Conservation (phyloP, 441 rosid genomes). For the Erysimum pusillum region DNA sequence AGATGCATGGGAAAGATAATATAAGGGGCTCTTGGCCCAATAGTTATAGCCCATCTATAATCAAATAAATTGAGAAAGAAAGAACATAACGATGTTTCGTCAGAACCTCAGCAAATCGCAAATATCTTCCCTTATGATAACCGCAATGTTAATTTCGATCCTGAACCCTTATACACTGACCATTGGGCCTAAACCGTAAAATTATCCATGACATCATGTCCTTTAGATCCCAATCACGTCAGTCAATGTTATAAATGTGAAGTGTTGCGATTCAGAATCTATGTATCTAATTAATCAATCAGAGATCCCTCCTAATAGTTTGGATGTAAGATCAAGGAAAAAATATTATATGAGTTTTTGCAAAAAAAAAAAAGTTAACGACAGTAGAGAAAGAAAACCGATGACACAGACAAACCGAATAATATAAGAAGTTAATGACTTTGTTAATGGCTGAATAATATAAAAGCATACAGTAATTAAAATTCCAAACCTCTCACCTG, state of each 20-base stretch:
- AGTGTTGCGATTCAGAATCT: background rate
- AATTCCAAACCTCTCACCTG: background rate
- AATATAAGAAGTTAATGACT: background rate
- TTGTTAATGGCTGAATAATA: background rate
- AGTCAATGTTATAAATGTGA: background rate
- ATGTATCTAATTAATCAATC: background rate
- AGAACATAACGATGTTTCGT: too few relatives aligned
- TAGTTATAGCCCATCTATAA: too few relatives aligned
- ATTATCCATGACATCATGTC: background rate
- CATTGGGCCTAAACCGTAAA: slow-evolving; percentile 5
- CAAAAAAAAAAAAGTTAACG: background rate
- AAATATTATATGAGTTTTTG: background rate
- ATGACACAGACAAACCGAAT: background rate
- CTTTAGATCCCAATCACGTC: background rate
- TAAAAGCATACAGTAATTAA: background rate
- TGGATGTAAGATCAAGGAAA: background rate
- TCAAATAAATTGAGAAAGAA: too few relatives aligned
- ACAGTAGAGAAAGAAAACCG: background rate
- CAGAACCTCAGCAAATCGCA: too few relatives aligned
- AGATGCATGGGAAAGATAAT: too few relatives aligned
- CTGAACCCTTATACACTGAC: too few relatives aligned
- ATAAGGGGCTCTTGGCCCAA: too few relatives aligned
- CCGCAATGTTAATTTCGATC: too few relatives aligned
- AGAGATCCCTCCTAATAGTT: background rate
- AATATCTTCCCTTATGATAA: too few relatives aligned